Conservation (phyloP, 345 rosid species). For the Syzygium grande region DNA sequence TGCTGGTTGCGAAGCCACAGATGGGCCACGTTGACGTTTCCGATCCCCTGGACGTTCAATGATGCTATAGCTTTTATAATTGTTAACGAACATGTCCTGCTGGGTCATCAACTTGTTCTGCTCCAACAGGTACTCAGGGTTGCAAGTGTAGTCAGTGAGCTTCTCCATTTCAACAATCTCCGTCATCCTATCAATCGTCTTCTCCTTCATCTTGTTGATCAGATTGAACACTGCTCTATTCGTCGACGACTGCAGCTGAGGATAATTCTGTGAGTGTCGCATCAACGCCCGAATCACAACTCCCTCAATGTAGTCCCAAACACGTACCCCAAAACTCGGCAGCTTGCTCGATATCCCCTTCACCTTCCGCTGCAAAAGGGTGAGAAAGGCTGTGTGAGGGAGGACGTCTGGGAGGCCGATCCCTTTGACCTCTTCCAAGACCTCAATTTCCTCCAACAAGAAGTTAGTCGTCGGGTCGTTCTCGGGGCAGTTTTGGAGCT, state of each 20-base stretch:
- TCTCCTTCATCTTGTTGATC: slow-evolving; percentile 18
- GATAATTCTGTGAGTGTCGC: slow-evolving; percentile 4
- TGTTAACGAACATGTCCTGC: background rate
- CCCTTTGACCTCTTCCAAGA: slow-evolving; percentile 18
- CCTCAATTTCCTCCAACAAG: slow-evolving; percentile 14
- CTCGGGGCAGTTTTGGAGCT: background rate
- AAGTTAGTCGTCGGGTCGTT: background rate
- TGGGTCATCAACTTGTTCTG: slow-evolving; percentile 15
- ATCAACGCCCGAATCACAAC: slow-evolving; percentile 8
- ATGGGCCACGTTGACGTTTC: background rate
- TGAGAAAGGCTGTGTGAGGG: slow-evolving; percentile 12
- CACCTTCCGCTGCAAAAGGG: slow-evolving; percentile 11
- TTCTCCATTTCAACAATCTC: slow-evolving; percentile 29
- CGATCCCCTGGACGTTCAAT: slow-evolving; percentile 12
- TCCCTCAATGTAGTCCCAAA: slow-evolving; percentile 18
- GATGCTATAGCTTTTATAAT: too few species aligned
- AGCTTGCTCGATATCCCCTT: slow-evolving; percentile 2
- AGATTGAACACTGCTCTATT: slow-evolving; percentile 14
- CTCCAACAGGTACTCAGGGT: slow-evolving; percentile 12
- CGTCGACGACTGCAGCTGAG: slow-evolving; percentile 2
- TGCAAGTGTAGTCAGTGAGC: slow-evolving; percentile 23
- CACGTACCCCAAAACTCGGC: background rate
- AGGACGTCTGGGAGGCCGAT: slow-evolving; percentile 25
- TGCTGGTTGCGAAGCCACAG: background rate
- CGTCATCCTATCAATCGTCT: slow-evolving; percentile 9